These are phyloP conservation scores for Ganoderma sp. DNA, from an alignment of 1,284 basidiomycete species.

Conservation along the genomic window DNA sequence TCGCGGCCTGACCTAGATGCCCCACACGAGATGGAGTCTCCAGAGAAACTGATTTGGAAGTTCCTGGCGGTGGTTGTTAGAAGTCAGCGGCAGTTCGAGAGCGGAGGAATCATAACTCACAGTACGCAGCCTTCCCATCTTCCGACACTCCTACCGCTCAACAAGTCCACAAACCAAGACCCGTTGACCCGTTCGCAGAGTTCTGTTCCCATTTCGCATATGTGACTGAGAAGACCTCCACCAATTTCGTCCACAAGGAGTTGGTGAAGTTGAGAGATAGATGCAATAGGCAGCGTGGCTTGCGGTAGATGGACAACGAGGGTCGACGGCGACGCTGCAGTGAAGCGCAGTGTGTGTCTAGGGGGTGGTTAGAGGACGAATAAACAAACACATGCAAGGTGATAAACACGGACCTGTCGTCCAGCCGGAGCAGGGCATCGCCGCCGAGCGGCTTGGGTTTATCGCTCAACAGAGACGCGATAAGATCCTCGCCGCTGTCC, in stretches of 20 bases:
- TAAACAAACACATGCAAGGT: background rate
- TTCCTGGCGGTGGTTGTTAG: slow-evolving; percentile 50
- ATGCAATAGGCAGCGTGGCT: slow-evolving; percentile 71
- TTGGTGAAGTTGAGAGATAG: slow-evolving; percentile 75
- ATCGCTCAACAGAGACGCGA: slow-evolving; percentile 49
- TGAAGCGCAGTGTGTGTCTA: slow-evolving; percentile 75
- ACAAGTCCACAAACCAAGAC: slow-evolving; percentile 77
- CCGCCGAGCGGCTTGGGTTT: slow-evolving; percentile 56
- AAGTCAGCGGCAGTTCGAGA: background rate
- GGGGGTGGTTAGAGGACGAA: background rate
- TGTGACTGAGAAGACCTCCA: slow-evolving; percentile 64
- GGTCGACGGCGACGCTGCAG: slow-evolving; percentile 72
- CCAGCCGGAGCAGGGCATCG: slow-evolving; percentile 70
- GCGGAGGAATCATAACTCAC: slow-evolving; percentile 48
- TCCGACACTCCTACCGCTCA: slow-evolving; percentile 69
- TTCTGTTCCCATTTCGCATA: slow-evolving; percentile 68
- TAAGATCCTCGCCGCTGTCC: slow-evolving; percentile 65
- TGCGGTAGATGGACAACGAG: slow-evolving; percentile 76
- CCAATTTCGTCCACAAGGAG: slow-evolving; percentile 78
- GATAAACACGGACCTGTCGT: slow-evolving; percentile 53
- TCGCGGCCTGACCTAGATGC: slow-evolving; percentile 56
- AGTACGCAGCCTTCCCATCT: slow-evolving; percentile 79
- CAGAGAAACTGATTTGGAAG: slow-evolving; percentile 61
- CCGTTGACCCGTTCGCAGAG: slow-evolving; percentile 61
- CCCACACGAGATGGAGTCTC: slow-evolving; percentile 59